phyloP scores from a whole-genome alignment of 768 basidiomycete species.

The Leccinum incarnatum region DNA sequence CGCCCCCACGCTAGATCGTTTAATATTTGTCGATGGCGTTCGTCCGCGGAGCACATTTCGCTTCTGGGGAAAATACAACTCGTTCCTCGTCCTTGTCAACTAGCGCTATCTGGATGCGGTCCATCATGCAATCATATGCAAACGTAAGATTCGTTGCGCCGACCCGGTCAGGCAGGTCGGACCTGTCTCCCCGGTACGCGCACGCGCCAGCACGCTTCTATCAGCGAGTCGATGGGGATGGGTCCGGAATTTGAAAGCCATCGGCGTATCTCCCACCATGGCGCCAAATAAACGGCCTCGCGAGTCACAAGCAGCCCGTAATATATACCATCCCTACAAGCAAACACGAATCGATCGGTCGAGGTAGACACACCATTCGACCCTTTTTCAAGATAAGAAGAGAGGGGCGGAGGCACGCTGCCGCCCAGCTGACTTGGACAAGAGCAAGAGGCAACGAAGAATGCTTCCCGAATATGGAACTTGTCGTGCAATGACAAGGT shows the following conservation, averaged over 20 bases:
- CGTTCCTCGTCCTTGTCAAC: background rate
- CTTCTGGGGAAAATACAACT: background rate
- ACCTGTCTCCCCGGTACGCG: constrained; percentile 1
- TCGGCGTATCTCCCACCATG: background rate
- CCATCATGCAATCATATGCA: background rate
- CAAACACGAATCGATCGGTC: background rate
- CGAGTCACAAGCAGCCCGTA: background rate
- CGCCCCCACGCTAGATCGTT: background rate
- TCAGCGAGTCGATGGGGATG: background rate
- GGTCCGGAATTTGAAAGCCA: background rate
- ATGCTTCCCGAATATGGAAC: background rate
- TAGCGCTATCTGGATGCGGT: background rate
- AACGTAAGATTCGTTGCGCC: background rate
- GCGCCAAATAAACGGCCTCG: background rate
- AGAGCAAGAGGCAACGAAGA: background rate
- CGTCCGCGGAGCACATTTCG: constrained; percentile 1
- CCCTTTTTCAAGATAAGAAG: background rate
- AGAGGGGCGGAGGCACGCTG: background rate
- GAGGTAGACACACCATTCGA: background rate
- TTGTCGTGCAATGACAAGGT: background rate
- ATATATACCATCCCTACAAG: background rate
- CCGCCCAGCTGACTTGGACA: background rate
- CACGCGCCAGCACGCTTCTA: background rate
- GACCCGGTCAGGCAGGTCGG: background rate
- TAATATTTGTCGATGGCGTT: background rate